A percentile compares a stretch with the other conserved stretches of the same genome.
Evolutionary conservation across 805 yeast species (phyloP).

Genomic region (Kazachstania psychrophila): DNA sequence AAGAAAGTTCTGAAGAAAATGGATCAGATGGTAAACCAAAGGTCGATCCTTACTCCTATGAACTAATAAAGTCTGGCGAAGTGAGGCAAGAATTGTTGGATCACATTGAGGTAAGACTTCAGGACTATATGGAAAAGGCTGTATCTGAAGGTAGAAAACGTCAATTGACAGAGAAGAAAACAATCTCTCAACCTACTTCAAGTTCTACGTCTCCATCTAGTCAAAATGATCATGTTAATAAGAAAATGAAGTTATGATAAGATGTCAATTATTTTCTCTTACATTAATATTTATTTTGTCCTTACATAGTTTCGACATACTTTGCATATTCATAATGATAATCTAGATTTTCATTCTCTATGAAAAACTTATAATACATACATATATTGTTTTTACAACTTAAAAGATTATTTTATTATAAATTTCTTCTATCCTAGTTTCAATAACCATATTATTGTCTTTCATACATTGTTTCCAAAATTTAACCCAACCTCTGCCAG

Average conservation of each 20-base stretch:
- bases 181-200: conserved; percentile 4
- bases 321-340: no score
- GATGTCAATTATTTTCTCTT: no score
- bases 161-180: conserved; percentile 3
- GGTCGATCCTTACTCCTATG: conserved; percentile 21
- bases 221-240: not conserved
- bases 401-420: no score
- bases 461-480: not conserved
- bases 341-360: no score
- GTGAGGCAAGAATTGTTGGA: conserved; percentile 25
- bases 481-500: not conserved
- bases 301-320: no score
- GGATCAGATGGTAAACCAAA: no score
- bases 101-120: conserved; percentile 20
- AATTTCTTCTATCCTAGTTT: no score
- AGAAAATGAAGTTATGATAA: conserved; percentile 1
- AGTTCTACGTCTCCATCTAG: conserved; percentile 4
- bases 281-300: no score
- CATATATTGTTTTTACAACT: no score
- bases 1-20: conserved; percentile 12
- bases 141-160: conserved; percentile 19
- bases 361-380: no score
- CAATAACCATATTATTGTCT: no score
- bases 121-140: conserved; percentile 18
- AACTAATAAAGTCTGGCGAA: conserved; percentile 21